Conservation (phyloP, 495 filamentous ascomycete genomes). For the Endocarpon pusillum region DNA sequence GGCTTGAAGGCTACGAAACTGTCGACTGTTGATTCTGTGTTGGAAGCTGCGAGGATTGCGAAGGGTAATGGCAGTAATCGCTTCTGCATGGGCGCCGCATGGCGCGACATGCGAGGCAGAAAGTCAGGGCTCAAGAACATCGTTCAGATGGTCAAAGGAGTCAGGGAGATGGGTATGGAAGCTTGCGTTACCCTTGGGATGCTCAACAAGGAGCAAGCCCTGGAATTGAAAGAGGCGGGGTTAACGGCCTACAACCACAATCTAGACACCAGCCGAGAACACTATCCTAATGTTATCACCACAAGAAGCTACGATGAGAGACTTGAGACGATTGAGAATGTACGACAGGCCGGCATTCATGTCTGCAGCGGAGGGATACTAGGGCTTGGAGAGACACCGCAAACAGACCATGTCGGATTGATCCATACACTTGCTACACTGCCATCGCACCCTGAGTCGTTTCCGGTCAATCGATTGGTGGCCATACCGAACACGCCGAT, state of each 20-base stretch:
- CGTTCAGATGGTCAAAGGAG: slow-evolving; percentile 63
- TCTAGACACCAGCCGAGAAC: slow-evolving; percentile 70
- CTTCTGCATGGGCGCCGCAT: slow-evolving; percentile 86
- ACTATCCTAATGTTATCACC: slow-evolving; percentile 66
- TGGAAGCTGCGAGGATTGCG: slow-evolving; percentile 55
- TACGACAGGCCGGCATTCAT: slow-evolving; percentile 66
- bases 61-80: slow-evolving; percentile 64
- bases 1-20: slow-evolving; percentile 64
- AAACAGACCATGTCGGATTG: slow-evolving; percentile 59
- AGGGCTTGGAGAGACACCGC: slow-evolving; percentile 58
- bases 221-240: slow-evolving; percentile 63
- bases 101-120: slow-evolving; percentile 80
- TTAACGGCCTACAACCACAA: slow-evolving; percentile 86
- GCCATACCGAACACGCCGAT: slow-evolving; percentile 75
- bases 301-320: slow-evolving; percentile 73
- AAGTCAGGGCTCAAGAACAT: slow-evolving; percentile 63
- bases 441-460: slow-evolving; percentile 62
- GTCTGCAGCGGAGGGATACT: slow-evolving; percentile 76
- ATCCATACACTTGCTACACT: slow-evolving; percentile 61
- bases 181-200: slow-evolving; percentile 78
- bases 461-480: slow-evolving; percentile 74
- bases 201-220: slow-evolving; percentile 61
- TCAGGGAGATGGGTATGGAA: slow-evolving; percentile 68
- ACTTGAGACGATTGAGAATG: slow-evolving; percentile 52
- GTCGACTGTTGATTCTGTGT: slow-evolving; percentile 57